These are phyloP conservation scores for Quaeritorhiza haematococci DNA, from an alignment of 371 early-diverging fungal species.

Conservation along the genomic window DNA sequence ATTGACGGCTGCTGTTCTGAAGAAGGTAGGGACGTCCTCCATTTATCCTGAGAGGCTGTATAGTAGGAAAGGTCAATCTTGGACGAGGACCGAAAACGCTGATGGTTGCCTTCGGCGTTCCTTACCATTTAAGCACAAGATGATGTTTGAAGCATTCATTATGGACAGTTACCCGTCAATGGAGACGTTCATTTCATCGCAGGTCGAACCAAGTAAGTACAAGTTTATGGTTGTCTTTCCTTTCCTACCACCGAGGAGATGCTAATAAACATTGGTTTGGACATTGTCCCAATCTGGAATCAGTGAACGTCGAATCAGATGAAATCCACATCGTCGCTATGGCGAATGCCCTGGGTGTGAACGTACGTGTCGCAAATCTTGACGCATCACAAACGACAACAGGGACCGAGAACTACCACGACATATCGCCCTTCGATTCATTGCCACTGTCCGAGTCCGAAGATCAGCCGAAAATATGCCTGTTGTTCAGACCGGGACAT, in stretches of 20 bases:
- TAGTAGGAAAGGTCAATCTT: too few relatives aligned
- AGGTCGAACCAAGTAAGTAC: constrained; percentile 43
- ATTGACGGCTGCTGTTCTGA: constrained; percentile 39
- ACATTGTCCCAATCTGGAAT: not conserved
- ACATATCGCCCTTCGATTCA: constrained; percentile 36
- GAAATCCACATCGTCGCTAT: constrained; percentile 48
- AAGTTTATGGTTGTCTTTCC: not conserved
- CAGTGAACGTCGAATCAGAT: constrained; percentile 46
- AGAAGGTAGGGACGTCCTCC: constrained; percentile 19
- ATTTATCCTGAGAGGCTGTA: constrained; percentile 4
- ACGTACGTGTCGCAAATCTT: constrained; percentile 22
- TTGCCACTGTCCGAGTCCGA: constrained; percentile 16
- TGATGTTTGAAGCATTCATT: constrained; percentile 43
- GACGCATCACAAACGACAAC: constrained; percentile 16
- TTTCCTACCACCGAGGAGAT: too few relatives aligned
- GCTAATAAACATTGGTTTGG: too few relatives aligned
- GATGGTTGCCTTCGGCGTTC: too few relatives aligned
- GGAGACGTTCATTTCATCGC: constrained; percentile 33
- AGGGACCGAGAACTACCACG: constrained; percentile 37
- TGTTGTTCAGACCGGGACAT: constrained; percentile 47
- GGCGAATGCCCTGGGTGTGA: constrained; percentile 36
- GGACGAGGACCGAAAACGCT: too few relatives aligned
- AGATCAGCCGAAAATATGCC: constrained; percentile 12
- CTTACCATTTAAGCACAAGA: constrained; percentile 30
- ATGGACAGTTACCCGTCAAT: constrained; percentile 37